Base-by-base conservation (phyloP, 192 early-diverging fungal species). In the Rhizophagus prolifer region DNA sequence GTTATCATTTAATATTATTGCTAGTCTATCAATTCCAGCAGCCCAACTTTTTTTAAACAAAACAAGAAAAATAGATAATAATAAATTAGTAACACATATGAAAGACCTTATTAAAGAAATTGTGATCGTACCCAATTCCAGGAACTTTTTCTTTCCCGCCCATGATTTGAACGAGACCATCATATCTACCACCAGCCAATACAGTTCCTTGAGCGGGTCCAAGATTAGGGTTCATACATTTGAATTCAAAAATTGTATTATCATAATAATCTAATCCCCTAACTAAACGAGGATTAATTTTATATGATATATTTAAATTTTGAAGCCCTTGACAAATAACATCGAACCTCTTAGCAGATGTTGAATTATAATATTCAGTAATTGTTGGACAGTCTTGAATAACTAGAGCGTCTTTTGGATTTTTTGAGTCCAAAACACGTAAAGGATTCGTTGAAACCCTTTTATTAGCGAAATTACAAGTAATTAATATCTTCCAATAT, bases 211-310 rank as follows among this genome's bases (percentile, higher is more conserved):
- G 91, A 47, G 89, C 86, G 1, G 72, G 65, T 1, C 91, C 91
- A 30, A 80, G 70, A 19, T 73, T 47, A 58, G 70, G 74, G 12
- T 80, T 61, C 19, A 61, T 59, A 50, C 78, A 86, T 1, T 83
- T 84, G 31, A 88, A 85, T 76, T 92, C 91, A 83, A 89, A 92
- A 10, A 92, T 88, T 10, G 91, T 91, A 58, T 89, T 86, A 67
- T 91, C 86, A 72, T 92, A 92, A 61, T 90, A 92, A 54, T 92
- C 91, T n/a, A 92, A 80, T 8, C 91, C 91, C 36, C 91, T 82
- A 31, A 92, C 91, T 30, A 92, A 79, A 23, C 80, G 76, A 14
- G 76, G 76, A 65, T 90, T 87, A 25, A 88, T 38, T 3, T 78
- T 79, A 60, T 85, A 90, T 9, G 89, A 86, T 19, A 92, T 90